Base-by-base conservation (phyloP, 257 asterid species). In the Coffea eugenioides region DNA sequence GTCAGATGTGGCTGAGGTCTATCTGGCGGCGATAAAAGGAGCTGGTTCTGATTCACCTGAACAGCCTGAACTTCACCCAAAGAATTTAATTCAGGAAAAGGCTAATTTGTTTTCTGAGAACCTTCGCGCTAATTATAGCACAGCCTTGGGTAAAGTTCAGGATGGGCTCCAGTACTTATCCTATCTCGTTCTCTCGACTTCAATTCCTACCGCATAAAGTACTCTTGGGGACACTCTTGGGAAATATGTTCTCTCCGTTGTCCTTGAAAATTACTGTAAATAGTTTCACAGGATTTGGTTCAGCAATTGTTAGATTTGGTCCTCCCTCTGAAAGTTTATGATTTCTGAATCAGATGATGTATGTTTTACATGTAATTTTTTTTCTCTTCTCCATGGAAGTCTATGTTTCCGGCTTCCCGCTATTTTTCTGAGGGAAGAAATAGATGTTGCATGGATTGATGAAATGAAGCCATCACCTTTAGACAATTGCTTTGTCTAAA, bases 1-100 rank as follows among this genome's bases (percentile, higher is more conserved):
- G 86, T 89, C 97, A 41, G 99, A 95, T 25, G 97, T 95, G 77
- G 89, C 94, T 25, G 98, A 95, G 83, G 94, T 95, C 49, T 92
- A 89, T 84, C 69, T 86, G 48, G 94, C 90, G 64, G 98, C 96
- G 25, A 85, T 91, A 5, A 91, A 88, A 85, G 88, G 80, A 48
- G 86, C 79, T 39, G 67, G 88, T 82, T 84, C 92, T 66, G 92
- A 91, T 64, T 84, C 90, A 9, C 87, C 79, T 54, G 92, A 66
- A 39, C 80, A 31, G 31, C 31, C 31, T 31, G 34, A 31, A 31
- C 34, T 49, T 78, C 65, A 69, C 73, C 85, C 91, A 4, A 82
- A 86, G 83, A 92, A 89, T 76, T 86, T 94, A 25, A 86, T 93
- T 54, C 91, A 89, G 85, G 94, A 90, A 72, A 95, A 95, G 83